These are phyloP conservation scores for Puccinia triticina DNA, from an alignment of 1,284 basidiomycete genomes.

Conservation along the genomic window DNA sequence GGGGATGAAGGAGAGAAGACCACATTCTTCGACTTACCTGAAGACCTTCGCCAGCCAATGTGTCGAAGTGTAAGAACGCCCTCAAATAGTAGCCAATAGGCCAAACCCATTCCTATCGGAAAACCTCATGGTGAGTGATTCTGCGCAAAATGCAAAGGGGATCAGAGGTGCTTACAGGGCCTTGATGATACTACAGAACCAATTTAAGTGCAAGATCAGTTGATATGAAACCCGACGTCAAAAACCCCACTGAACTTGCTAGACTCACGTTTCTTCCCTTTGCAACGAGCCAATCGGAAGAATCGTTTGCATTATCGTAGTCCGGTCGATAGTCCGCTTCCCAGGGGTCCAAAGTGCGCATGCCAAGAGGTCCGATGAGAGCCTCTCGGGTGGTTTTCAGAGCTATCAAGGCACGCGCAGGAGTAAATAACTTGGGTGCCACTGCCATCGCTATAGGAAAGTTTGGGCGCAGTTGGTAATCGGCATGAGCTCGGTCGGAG, in stretches of 20 bases:
- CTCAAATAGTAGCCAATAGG: conserved; percentile 82
- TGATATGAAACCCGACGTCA: conserved; percentile 33
- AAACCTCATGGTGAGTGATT: background rate
- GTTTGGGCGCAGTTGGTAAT: conserved; percentile 73
- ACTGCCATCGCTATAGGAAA: conserved; percentile 85
- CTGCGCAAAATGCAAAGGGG: background rate
- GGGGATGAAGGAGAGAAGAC: background rate
- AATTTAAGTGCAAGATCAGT: background rate
- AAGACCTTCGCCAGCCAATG: conserved; percentile 67
- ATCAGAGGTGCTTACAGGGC: conserved; percentile 57
- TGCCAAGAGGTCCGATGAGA: conserved; percentile 80
- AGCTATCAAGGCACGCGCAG: conserved; percentile 75
- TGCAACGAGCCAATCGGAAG: conserved; percentile 75
- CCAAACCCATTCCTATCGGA: conserved; percentile 67
- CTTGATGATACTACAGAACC: conserved; percentile 63
- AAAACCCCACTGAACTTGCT: background rate
- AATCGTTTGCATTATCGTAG: conserved; percentile 91
- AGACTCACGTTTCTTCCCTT: conserved; percentile 74
- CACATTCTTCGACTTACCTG: conserved; percentile 64
- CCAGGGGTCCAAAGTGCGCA: conserved; percentile 85
- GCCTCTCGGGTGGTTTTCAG: conserved; percentile 75
- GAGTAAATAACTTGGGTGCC: conserved; percentile 90
- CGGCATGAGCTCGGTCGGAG: conserved; percentile 82
- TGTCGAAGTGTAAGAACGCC: conserved; percentile 85
- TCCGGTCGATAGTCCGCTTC: conserved; percentile 81